Evolutionary conservation across 345 rosid species (phyloP), one percentile per base, ranked within the genome.

Genomic region (Murraya koenigii): DNA sequence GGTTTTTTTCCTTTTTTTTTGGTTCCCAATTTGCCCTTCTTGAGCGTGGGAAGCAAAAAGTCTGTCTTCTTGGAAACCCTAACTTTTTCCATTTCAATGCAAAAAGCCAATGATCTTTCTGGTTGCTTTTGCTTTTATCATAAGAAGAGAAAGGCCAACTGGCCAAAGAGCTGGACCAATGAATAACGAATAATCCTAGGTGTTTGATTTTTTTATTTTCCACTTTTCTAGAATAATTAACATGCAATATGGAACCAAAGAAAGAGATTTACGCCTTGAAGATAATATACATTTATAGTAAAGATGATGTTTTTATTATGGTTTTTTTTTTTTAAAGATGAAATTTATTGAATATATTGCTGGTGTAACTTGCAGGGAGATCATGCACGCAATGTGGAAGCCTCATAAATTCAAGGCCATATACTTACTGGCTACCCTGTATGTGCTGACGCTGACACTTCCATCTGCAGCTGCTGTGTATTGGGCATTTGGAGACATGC

Each of bases 341-440:
- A 7, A 66, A 8, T n/a, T 38, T 72, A 17, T 75, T 17, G 60
- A 10, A 17, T 64, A 67, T 3, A 19, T 69, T 70, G 39, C 33
- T 3, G 64, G 41, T 17, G 61, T 14, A 36, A 19, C 26, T 26
- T 71, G 82, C 91, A 96, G 99, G 85, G 98, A 96, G 82, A 84
- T 96, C 7, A 96, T 96, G 99, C 99, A 96, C 72, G 99, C 99
- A 26, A 95, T 95, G 99, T 95, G 99, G 99, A 95, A 95, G 85
- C 99, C 99, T 3, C 94, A 96, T 82, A 94, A 94, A 83, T 96
- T 96, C 90, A 96, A 96, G 85, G 92, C 97, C 8, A 94, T 96
- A 69, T 96, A 96, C 75, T 80, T 96, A 44, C 68, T 86, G 83
- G 99, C 99, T 1, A 94, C 99, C 1, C 20, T 92, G n/a, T 96